Conservation (phyloP, 352 stramenopile genomes). For the Plasmopara halstedii region DNA sequence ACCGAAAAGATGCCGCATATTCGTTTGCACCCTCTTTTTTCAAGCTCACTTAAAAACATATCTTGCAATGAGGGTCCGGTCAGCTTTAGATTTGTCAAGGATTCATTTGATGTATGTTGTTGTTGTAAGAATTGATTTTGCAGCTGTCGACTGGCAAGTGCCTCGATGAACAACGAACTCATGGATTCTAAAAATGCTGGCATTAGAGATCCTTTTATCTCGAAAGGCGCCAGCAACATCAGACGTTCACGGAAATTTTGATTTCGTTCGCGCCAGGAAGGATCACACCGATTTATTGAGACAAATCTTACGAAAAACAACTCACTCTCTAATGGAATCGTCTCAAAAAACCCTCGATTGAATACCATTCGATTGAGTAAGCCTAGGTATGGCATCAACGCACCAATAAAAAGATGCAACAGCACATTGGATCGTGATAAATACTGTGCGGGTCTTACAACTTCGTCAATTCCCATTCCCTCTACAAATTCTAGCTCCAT, state of each 20-base stretch:
- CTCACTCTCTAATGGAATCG: slow-evolving; percentile 35
- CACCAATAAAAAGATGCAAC: slow-evolving; percentile 32
- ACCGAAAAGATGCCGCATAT: slow-evolving; percentile 1
- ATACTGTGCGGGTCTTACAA: not conserved
- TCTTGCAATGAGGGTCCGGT: slow-evolving; percentile 4
- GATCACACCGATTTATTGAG: slow-evolving; percentile 5
- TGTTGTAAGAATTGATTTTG: slow-evolving; percentile 50
- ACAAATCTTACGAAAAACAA: slow-evolving; percentile 39
- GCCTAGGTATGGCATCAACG: slow-evolving; percentile 44
- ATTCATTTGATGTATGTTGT: not conserved
- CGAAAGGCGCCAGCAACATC: slow-evolving; percentile 33
- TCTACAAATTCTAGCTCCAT: slow-evolving; percentile 37
- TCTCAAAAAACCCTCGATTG: slow-evolving; percentile 29
- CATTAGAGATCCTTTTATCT: slow-evolving; percentile 25
- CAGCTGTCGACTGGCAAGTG: slow-evolving; percentile 56
- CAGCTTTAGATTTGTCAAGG: slow-evolving; percentile 1
- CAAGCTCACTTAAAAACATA: slow-evolving; percentile 10
- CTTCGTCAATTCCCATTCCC: slow-evolving; percentile 8
- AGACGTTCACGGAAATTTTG: slow-evolving; percentile 40
- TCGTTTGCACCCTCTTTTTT: slow-evolving; percentile 7
- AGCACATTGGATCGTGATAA: slow-evolving; percentile 43
- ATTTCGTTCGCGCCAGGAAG: slow-evolving; percentile 12
- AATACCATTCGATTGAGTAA: slow-evolving; percentile 46
- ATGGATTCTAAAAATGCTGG: slow-evolving; percentile 38
- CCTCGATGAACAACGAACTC: slow-evolving; percentile 30